Conservation (phyloP, 306 rosid species). For the Acacia acuminata region DNA sequence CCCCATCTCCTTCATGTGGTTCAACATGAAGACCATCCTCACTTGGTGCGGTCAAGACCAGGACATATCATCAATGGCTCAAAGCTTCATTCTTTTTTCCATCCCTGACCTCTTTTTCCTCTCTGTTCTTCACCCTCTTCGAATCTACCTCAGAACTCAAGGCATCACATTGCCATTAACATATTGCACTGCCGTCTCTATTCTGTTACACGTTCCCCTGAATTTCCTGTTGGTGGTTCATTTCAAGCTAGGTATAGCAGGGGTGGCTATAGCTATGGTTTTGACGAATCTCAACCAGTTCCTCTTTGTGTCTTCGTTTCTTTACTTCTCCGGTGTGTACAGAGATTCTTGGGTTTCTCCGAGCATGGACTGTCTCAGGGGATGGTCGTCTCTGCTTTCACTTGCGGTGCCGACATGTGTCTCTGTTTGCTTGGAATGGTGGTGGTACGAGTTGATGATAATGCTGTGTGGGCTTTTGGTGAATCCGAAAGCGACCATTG, state of each 20-base stretch:
- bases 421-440: slow-evolving; percentile 96
- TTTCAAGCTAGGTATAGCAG: slow-evolving; percentile 71
- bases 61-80: slow-evolving; percentile 77
- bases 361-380: slow-evolving; percentile 63
- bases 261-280: slow-evolving; percentile 89
- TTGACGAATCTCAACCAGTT: slow-evolving; percentile 78
- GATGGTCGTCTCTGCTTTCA: slow-evolving; percentile 81
- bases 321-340: slow-evolving; percentile 68
- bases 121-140: slow-evolving; percentile 82
- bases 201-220: slow-evolving; percentile 75
- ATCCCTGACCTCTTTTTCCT: slow-evolving; percentile 91
- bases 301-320: slow-evolving; percentile 52
- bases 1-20: slow-evolving; percentile 88
- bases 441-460: slow-evolving; percentile 99
- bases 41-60: slow-evolving; percentile 90
- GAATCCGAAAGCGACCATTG: slow-evolving; percentile 85
- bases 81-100: slow-evolving; percentile 66
- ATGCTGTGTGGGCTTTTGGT: slow-evolving; percentile 77
- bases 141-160: slow-evolving; percentile 88
- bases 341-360: slow-evolving; percentile 83
- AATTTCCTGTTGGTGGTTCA: slow-evolving; percentile 71
- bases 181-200: slow-evolving; percentile 79
- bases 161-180: slow-evolving; percentile 79
- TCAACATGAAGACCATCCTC: slow-evolving; percentile 78
- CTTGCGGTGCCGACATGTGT: slow-evolving; percentile 84